Conservation (phyloP, 108 stramenopile genomes). For the Nannochloropsis gaditana region DNA sequence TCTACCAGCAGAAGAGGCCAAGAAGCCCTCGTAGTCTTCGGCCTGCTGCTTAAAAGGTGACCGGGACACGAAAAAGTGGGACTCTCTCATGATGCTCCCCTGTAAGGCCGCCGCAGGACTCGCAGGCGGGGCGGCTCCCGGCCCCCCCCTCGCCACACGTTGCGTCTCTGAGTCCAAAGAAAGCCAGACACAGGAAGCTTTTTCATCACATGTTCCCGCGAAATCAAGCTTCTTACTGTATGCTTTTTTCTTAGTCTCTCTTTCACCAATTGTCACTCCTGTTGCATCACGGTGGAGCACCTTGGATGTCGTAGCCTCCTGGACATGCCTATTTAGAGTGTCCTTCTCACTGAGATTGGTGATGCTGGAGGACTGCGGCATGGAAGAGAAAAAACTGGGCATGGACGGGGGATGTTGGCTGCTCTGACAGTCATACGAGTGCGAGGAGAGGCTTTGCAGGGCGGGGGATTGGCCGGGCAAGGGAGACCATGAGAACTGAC, state of each 20-base stretch:
- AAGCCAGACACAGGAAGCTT: not conserved
- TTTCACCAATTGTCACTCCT: not conserved
- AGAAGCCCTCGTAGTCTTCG: not conserved
- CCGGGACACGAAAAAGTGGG: constrained; percentile 9
- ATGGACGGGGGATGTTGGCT: not conserved
- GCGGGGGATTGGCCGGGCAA: not conserved
- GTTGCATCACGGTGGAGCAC: not conserved
- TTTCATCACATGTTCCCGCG: not conserved
- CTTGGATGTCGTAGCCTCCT: too few species aligned
- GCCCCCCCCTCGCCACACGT: not conserved
- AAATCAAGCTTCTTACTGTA: constrained; percentile 5
- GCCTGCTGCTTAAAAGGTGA: not conserved
- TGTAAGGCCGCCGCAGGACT: not conserved
- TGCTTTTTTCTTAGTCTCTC: not conserved
- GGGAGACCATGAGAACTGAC: not conserved
- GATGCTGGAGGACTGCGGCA: not conserved
- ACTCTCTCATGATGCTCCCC: not conserved
- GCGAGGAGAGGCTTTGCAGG: not conserved
- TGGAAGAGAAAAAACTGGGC: not conserved
- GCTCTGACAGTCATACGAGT: not conserved
- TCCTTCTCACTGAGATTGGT: not conserved
- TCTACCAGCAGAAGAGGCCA: not conserved
- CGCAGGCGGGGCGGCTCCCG: not conserved
- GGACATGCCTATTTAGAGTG: too few species aligned
- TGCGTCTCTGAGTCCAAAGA: not conserved